Evolutionary conservation across 805 yeast species (phyloP).

Genomic region (Wickerhamomyces chaumierensis): DNA sequence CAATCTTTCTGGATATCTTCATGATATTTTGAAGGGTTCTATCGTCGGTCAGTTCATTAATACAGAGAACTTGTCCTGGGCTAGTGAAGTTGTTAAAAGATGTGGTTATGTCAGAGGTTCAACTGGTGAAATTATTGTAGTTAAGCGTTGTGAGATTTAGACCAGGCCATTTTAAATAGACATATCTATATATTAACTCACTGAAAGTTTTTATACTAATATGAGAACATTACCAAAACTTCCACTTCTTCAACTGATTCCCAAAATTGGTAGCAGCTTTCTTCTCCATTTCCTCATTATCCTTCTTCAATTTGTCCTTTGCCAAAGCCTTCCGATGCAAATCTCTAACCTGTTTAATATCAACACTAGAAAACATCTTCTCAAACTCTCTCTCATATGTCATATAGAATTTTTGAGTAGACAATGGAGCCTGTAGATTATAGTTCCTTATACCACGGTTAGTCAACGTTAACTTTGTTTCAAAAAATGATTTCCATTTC

Average conservation of each 20-base stretch:
- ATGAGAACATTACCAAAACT: not conserved
- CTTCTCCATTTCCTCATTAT: not conserved
- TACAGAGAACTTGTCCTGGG: slow-evolving; percentile 6
- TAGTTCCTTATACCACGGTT: slow-evolving; percentile 45
- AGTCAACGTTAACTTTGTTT: slow-evolving; percentile 24
- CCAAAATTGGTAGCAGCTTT: no score
- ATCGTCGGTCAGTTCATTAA: slow-evolving; percentile 4
- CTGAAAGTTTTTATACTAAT: no score
- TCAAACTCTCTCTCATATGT: slow-evolving; percentile 31
- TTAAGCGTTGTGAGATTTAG: slow-evolving; percentile 7
- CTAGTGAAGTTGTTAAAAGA: slow-evolving; percentile 6
- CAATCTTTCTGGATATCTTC: slow-evolving; percentile 3
- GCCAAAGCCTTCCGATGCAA: not conserved
- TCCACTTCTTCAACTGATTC: not conserved
- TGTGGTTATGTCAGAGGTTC: slow-evolving; percentile 12
- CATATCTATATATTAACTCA: no score
- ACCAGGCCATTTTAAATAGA: no score
- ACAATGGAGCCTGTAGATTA: slow-evolving; percentile 51
- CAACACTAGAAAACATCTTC: slow-evolving; percentile 25
- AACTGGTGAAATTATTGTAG: slow-evolving; percentile 10
- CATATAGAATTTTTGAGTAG: slow-evolving; percentile 48
- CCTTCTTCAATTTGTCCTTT: not conserved
- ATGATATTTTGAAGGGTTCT: slow-evolving; percentile 2
- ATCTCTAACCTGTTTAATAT: slow-evolving; percentile 8
- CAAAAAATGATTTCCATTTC: slow-evolving; percentile 13